Evolutionary conservation across 192 early-diverging fungal genomes (phyloP).

Genomic region (Borealophlyctis nickersoniae): DNA sequence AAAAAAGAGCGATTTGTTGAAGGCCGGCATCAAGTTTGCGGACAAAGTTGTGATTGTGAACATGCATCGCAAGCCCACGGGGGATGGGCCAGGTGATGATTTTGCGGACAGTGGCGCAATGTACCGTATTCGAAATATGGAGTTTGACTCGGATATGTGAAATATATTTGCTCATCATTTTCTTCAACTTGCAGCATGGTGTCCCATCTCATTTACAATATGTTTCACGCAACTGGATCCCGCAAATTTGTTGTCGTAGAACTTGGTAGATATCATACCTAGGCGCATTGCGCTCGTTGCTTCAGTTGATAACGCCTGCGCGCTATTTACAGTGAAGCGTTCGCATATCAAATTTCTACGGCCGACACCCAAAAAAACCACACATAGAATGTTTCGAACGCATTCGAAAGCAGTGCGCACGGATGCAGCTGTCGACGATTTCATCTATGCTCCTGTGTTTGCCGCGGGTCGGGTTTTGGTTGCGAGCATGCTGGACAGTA

Average conservation of each 20-base stretch:
- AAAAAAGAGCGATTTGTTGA: conserved; percentile 20
- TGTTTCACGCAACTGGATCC: conserved; percentile 35
- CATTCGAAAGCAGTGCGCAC: conserved; percentile 1
- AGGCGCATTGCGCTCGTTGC: background rate
- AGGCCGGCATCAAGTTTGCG: conserved; percentile 28
- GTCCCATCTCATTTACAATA: conserved; percentile 57
- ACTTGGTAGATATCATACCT: conserved; percentile 9
- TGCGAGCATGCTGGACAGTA: conserved; percentile 50
- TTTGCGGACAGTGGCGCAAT: conserved; percentile 26
- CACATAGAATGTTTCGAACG: conserved; percentile 5
- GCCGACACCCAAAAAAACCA: conserved; percentile 28
- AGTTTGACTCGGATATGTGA: too few relatives aligned
- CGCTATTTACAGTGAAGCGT: conserved; percentile 32
- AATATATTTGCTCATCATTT: background rate
- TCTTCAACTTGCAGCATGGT: conserved; percentile 46
- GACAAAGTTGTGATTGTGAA: conserved; percentile 28
- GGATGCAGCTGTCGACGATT: conserved; percentile 17
- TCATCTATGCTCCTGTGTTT: conserved; percentile 58
- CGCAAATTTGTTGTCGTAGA: conserved; percentile 27
- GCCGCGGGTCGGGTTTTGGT: conserved; percentile 62
- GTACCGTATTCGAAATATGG: background rate
- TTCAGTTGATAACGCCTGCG: too few relatives aligned
- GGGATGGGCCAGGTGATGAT: background rate
- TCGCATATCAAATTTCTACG: conserved; percentile 60
- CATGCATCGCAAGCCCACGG: background rate